These are phyloP conservation scores for Backusella tarrabulga DNA, from an alignment of 192 early-diverging fungal species.

Conservation along the genomic window DNA sequence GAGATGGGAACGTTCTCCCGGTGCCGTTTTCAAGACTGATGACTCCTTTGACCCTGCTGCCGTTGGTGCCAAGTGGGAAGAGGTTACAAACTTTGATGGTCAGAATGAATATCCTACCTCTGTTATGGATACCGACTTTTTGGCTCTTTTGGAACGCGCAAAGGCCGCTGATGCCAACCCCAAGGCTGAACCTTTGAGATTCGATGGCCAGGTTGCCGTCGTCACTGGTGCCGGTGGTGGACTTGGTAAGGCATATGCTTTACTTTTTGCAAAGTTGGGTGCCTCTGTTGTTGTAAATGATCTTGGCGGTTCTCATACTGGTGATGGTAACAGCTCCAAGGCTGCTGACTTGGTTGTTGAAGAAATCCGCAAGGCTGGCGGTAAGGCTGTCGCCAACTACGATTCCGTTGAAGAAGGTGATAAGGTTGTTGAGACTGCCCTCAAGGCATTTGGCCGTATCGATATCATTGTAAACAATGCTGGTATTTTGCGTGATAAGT, in stretches of 20 bases:
- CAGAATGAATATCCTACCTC: constrained; percentile 67
- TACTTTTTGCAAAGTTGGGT: constrained; percentile 80
- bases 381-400: constrained; percentile 87
- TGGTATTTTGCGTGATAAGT: constrained; percentile 95
- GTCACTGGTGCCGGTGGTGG: constrained; percentile 93
- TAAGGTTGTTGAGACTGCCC: constrained; percentile 86
- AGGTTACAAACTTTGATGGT: constrained; percentile 68
- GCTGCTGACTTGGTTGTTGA: constrained; percentile 77
- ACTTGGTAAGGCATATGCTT: constrained; percentile 88
- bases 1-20: constrained; percentile 86
- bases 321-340: constrained; percentile 39
- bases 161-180: constrained; percentile 65
- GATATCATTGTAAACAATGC: constrained; percentile 96
- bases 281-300: constrained; percentile 90
- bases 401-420: constrained; percentile 99
- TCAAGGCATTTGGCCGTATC: constrained; percentile 78
- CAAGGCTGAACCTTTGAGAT: constrained; percentile 57
- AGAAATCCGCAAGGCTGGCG: constrained; percentile 78
- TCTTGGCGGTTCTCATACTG: constrained; percentile 62
- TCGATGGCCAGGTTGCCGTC: constrained; percentile 78
- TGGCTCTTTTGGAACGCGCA: constrained; percentile 74
- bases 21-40: constrained; percentile 91
- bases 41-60: constrained; percentile 79
- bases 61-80: constrained; percentile 71
- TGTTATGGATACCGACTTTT: constrained; percentile 82